phyloP scores from a whole-genome alignment of 1,139 yeast species.

The Taphrina pruni region DNA sequence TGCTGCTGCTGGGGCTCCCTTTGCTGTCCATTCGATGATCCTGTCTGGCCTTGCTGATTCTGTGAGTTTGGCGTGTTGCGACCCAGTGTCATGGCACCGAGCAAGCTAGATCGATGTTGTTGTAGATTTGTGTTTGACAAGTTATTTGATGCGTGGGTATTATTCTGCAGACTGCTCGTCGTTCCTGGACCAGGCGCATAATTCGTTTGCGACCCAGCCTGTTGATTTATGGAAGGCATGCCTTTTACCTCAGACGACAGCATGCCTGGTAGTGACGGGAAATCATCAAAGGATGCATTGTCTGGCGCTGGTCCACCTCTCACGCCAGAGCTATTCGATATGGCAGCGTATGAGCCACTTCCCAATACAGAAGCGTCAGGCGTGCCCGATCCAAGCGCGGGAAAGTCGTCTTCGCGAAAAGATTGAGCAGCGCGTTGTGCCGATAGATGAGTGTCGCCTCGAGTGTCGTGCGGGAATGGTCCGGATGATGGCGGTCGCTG shows the following conservation, averaged over 20 bases:
- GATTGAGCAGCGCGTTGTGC: constrained; percentile 29
- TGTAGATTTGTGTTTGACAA: constrained; percentile 19
- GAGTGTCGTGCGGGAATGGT: constrained; percentile 11
- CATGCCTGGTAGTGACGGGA: constrained; percentile 34
- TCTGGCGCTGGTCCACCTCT: constrained; percentile 27
- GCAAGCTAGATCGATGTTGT: constrained; percentile 31
- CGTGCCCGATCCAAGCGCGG: constrained; percentile 31
- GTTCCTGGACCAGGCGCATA: constrained; percentile 4
- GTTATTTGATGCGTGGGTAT: constrained; percentile 1
- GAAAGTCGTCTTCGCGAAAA: constrained; percentile 35
- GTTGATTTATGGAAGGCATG: constrained; percentile 18
- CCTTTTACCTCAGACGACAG: constrained; percentile 19
- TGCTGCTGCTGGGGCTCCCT: neutral
- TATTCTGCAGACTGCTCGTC: neutral
- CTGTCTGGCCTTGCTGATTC: neutral
- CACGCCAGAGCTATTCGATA: constrained; percentile 11
- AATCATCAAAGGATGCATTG: constrained; percentile 28
- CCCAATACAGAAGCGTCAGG: neutral
- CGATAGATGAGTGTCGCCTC: constrained; percentile 19
- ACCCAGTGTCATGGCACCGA: constrained; percentile 39
- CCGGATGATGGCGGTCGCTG: constrained; percentile 26
- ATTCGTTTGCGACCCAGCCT: constrained; percentile 6
- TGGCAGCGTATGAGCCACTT: constrained; percentile 8
- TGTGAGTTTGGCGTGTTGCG: constrained; percentile 27
- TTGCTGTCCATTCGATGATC: neutral